Conservation (phyloP, 345 rosid species). For the Syzygium oleosum region DNA sequence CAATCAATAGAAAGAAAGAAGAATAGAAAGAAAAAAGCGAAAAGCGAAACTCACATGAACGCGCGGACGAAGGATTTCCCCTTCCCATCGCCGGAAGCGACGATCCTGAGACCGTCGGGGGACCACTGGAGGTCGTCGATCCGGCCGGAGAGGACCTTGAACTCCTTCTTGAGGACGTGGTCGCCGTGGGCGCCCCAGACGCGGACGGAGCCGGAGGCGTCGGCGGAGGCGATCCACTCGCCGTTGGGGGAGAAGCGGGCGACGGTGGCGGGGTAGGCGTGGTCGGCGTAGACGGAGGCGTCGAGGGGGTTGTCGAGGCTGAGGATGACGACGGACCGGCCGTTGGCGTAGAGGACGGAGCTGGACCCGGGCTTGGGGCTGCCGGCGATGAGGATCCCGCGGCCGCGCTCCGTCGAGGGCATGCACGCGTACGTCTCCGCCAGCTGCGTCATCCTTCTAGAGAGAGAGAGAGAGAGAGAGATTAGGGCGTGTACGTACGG, state of each 20-base stretch:
- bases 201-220: constrained; percentile 82
- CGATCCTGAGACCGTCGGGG: constrained; percentile 86
- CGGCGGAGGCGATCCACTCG: constrained; percentile 99
- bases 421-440: constrained; percentile 79
- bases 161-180: constrained; percentile 87
- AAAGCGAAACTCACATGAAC: constrained; percentile 57
- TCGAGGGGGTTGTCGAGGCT: constrained; percentile 74
- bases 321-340: constrained; percentile 80
- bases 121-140: constrained; percentile 99
- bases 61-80: constrained; percentile 95
- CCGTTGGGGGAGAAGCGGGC: constrained; percentile 98
- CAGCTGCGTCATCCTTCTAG: constrained; percentile 28
- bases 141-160: constrained; percentile 84
- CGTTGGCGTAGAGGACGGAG: constrained; percentile 69
- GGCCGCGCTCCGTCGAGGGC: constrained; percentile 91
- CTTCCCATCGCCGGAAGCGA: constrained; percentile 92
- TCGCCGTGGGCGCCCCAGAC: constrained; percentile 88
- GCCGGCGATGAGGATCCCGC: constrained; percentile 81
- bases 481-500: neutral
- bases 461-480: neutral
- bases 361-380: constrained; percentile 66
- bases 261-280: constrained; percentile 87
- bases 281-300: constrained; percentile 83
- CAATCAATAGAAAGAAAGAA: neutral
- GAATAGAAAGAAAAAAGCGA: neutral